Base-by-base conservation (phyloP, 179 eudicot genomes). In the Gypsophila paniculata region DNA sequence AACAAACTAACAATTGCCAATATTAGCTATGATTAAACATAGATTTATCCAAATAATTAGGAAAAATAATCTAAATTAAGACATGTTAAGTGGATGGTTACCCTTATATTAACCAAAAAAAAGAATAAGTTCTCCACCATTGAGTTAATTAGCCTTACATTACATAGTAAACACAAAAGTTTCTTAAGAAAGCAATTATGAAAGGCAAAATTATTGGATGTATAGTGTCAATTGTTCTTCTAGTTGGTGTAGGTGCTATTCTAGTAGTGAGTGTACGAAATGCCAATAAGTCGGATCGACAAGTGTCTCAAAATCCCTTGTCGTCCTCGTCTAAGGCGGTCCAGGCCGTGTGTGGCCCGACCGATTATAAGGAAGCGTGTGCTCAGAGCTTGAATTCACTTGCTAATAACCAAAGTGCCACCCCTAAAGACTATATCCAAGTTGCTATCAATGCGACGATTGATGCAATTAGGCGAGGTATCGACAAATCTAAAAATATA, bases 331-430 rank as follows among this genome's bases (percentile, higher is more conserved):
- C 88, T 0, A 91, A 85, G 32, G 66, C 83, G 8, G 78, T 89
- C 1, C 75, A 77, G 2, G 61, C 87, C 4, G 70, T 91, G 23
- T 91, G 97, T 61, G 65, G 67, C n/a, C 81, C 80, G 0, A 89
- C 92, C 0, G 80, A 82, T 17, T 87, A 71, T 75, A 82, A 91
- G 75, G 77, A 79, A 14, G 79, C 75, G 0, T 91, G 95, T 32
- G 78, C 80, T 0, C 48, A 61, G 17, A 85, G 85, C 75, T 76
- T 91, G 8, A 54, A 52, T 18, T 17, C 84, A 0, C 49, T 86
- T 0, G 75, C 82, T 0, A 65, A 75, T 0, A 87, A 89, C 72
- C 6, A 76, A 15, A 74, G 76, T 10, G 89, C 95, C 17, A 82
- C 85, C 22, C 77, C 90, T 0, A 52, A 65, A 49, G 89, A 89